These are phyloP conservation scores for Geoglossum cookeanum DNA, from an alignment of 2,329 filamentous ascomycete species.

Conservation along the genomic window DNA sequence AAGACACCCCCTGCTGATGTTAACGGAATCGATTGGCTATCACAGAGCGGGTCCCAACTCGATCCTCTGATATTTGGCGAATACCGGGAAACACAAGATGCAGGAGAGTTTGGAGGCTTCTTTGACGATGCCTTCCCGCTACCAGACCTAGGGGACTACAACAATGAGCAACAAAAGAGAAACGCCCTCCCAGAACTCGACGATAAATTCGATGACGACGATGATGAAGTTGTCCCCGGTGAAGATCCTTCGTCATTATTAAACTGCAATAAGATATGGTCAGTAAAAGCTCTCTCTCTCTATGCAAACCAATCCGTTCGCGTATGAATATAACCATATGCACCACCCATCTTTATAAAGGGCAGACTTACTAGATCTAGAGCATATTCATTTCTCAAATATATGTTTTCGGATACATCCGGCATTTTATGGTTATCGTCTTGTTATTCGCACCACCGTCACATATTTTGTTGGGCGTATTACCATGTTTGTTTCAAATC, in stretches of 20 bases:
- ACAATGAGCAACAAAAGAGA: slow-evolving; percentile 44
- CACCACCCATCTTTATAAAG: no score
- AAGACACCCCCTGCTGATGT: slow-evolving; percentile 23
- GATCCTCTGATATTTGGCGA: slow-evolving; percentile 83
- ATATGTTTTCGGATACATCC: no score
- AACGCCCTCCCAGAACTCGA: slow-evolving; percentile 66
- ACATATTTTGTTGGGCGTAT: neutral
- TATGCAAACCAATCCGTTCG: no score
- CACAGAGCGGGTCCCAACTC: slow-evolving; percentile 68
- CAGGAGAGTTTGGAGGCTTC: slow-evolving; percentile 51
- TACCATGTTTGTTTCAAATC: neutral
- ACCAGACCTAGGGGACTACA: slow-evolving; percentile 60
- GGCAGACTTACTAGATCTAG: no score
- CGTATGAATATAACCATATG: no score
- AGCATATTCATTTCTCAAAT: no score
- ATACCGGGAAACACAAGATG: slow-evolving; percentile 80
- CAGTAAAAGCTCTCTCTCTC: slow-evolving; percentile 21
- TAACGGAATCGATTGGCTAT: slow-evolving; percentile 51
- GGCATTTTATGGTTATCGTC: no score
- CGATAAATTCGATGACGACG: slow-evolving; percentile 49
- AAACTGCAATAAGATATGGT: slow-evolving; percentile 89
- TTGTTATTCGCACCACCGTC: no score
- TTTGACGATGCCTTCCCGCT: slow-evolving; percentile 61
- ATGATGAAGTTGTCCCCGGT: slow-evolving; percentile 38
- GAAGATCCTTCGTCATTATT: slow-evolving; percentile 45